These are phyloP conservation scores for Trichosporon asahii DNA, from an alignment of 1,284 basidiomycete species.

Conservation along the genomic window DNA sequence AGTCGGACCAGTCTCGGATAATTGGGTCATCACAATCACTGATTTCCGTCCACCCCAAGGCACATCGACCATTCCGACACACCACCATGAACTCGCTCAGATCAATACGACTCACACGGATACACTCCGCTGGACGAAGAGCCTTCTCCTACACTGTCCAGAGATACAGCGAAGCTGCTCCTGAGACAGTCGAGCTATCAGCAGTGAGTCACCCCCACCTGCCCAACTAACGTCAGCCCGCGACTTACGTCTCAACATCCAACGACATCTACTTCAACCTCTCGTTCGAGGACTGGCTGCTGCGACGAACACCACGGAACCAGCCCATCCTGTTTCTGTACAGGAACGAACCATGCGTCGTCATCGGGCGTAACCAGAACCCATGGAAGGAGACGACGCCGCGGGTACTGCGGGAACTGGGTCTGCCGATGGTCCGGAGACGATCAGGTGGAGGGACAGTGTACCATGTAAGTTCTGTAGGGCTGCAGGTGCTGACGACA, in stretches of 20 bases:
- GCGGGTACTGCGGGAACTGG: constrained; percentile 55
- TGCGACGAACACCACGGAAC: constrained; percentile 66
- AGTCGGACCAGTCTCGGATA: neutral
- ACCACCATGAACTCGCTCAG: neutral
- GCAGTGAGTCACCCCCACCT: constrained; percentile 2
- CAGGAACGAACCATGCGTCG: constrained; percentile 81
- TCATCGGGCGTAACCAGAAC: constrained; percentile 93
- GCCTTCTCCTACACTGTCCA: neutral
- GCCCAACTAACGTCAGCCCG: constrained; percentile 31
- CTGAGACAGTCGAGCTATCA: constrained; percentile 9
- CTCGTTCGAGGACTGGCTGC: constrained; percentile 89
- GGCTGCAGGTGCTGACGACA: constrained; percentile 9
- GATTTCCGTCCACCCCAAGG: neutral
- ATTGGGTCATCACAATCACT: neutral
- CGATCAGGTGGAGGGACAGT: constrained; percentile 96
- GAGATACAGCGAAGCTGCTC: neutral
- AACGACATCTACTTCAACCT: constrained; percentile 90
- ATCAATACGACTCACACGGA: neutral
- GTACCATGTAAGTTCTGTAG: constrained; percentile 69
- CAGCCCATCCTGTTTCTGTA: constrained; percentile 81
- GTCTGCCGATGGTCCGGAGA: constrained; percentile 76
- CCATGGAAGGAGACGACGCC: constrained; percentile 96
- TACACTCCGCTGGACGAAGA: neutral
- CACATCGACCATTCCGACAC: neutral
- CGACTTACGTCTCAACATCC: constrained; percentile 74